Conservation (phyloP, 768 basidiomycete genomes). For the Boletellus ananas region DNA sequence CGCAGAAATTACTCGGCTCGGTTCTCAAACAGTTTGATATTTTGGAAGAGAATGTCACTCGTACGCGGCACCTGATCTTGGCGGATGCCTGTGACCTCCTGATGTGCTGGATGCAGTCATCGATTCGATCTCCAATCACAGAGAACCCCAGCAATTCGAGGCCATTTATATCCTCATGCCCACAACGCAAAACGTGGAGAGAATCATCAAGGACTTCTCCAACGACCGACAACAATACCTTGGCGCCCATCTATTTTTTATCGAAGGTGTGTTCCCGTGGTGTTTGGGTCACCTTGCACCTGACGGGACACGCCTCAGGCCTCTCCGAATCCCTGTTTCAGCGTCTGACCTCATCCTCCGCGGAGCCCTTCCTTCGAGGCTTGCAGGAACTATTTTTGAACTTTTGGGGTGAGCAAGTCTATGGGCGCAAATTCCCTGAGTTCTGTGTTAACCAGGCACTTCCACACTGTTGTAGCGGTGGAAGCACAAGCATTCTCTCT, state of each 20-base stretch:
- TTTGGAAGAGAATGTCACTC: conserved; percentile 91
- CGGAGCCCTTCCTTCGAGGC: conserved; percentile 70
- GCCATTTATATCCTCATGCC: conserved; percentile 95
- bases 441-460: conserved; percentile 8
- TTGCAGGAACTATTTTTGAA: conserved; percentile 89
- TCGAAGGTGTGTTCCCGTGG: conserved; percentile 61
- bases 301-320: conserved; percentile 41
- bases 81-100: conserved; percentile 1
- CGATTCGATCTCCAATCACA: conserved; percentile 80
- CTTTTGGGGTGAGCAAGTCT: conserved; percentile 73
- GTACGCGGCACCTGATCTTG: conserved; percentile 46
- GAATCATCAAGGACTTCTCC: conserved; percentile 83
- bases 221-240: conserved; percentile 66
- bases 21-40: conserved; percentile 94
- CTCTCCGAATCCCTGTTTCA: conserved; percentile 76
- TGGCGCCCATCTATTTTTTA: conserved; percentile 87
- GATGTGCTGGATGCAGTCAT: conserved; percentile 56
- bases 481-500: conserved; percentile 86
- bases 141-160: conserved; percentile 85
- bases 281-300: not conserved
- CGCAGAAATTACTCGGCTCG: conserved; percentile 76
- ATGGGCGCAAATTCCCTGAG: not conserved
- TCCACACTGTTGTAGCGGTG: conserved; percentile 48
- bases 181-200: conserved; percentile 89
- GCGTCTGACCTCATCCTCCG: conserved; percentile 68